phyloP scores from a whole-genome alignment of 495 filamentous ascomycete species.

The Tuber calosporum region DNA sequence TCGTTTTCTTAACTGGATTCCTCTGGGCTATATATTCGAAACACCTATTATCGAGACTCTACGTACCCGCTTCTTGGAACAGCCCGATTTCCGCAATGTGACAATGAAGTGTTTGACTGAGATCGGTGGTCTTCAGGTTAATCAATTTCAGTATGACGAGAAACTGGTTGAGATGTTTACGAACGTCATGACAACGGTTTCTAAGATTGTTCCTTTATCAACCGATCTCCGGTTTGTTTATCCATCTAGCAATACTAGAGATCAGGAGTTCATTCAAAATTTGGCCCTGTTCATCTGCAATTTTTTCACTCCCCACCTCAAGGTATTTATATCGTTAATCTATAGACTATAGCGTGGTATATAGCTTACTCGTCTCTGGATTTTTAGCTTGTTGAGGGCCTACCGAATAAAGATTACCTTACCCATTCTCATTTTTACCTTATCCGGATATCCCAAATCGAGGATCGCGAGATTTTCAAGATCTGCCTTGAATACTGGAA shows the following conservation, averaged over 20 bases:
- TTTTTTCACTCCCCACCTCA: constrained; percentile 87
- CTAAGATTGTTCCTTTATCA: constrained; percentile 79
- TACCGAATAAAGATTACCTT: constrained; percentile 89
- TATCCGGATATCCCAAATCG: constrained; percentile 94
- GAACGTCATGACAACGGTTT: constrained; percentile 79
- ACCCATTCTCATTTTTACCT: constrained; percentile 95
- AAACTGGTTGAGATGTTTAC: constrained; percentile 96
- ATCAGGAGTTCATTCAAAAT: constrained; percentile 97
- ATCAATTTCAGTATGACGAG: constrained; percentile 75
- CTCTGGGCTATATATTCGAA: constrained; percentile 96
- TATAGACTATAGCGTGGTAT: background rate
- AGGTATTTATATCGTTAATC: constrained; percentile 48
- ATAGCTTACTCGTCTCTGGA: constrained; percentile 36
- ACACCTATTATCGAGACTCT: constrained; percentile 93
- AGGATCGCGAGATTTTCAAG: constrained; percentile 98
- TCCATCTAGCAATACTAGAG: constrained; percentile 76
- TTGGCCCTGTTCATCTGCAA: constrained; percentile 90
- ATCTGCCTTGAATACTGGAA: constrained; percentile 99
- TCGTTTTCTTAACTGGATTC: constrained; percentile 98
- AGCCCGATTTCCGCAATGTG: constrained; percentile 89
- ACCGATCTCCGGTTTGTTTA: constrained; percentile 87
- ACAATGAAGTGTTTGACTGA: constrained; percentile 95
- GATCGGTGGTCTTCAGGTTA: constrained; percentile 84
- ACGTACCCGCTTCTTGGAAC: constrained; percentile 77
- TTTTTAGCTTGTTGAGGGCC: constrained; percentile 78